These are phyloP conservation scores for Ploettnerulaceae sp. DNA, from an alignment of 2,329 filamentous ascomycete species.

Conservation along the genomic window DNA sequence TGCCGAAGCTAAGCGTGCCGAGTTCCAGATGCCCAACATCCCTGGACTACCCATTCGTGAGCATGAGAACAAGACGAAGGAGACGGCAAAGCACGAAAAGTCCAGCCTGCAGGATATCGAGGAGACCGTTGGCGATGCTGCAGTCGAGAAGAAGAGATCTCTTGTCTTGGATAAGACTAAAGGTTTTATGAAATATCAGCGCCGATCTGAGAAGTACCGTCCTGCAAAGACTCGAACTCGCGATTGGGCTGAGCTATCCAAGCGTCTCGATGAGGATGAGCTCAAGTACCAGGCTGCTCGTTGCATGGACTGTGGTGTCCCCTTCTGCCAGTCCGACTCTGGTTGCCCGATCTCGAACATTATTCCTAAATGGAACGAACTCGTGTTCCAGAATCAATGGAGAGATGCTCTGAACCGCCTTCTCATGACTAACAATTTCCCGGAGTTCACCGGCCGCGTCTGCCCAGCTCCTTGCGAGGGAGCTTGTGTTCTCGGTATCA, in stretches of 20 bases:
- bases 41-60: conserved; percentile 57
- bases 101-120: conserved; percentile 73
- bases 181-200: conserved; percentile 96
- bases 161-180: conserved; percentile 95
- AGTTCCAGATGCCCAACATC: conserved; percentile 75
- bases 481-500: conserved; percentile 93
- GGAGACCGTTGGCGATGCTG: conserved; percentile 79
- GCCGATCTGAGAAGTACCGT: conserved; percentile 89
- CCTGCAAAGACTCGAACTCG: conserved; percentile 76
- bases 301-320: conserved; percentile 98
- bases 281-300: conserved; percentile 94
- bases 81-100: conserved; percentile 61
- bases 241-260: conserved; percentile 89
- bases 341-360: conserved; percentile 97
- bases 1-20: conserved; percentile 75
- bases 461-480: conserved; percentile 96
- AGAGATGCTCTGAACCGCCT: conserved; percentile 85
- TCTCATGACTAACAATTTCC: conserved; percentile 97
- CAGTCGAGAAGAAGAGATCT: conserved; percentile 83
- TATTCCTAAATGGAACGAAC: conserved; percentile 93
- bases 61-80: conserved; percentile 49
- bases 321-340: conserved; percentile 94
- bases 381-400: conserved; percentile 76
- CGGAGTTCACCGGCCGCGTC: conserved; percentile 94
- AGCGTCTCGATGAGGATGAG: conserved; percentile 85